phyloP scores from a whole-genome alignment of 2,329 filamentous ascomycete species.

The Piedraia hortae region DNA sequence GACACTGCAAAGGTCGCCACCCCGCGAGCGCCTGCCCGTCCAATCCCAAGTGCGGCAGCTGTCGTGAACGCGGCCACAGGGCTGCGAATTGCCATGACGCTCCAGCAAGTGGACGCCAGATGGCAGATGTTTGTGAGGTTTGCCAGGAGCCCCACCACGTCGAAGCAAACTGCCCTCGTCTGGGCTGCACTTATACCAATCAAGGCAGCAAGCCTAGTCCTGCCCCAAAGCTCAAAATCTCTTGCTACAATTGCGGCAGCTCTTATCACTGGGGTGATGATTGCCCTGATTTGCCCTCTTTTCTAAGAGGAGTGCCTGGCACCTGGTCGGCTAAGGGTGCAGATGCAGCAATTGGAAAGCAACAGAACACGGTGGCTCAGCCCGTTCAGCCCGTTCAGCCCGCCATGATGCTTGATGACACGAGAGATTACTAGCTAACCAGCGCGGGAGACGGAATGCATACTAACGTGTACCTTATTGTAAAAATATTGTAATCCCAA shows the following conservation, averaged over 20 bases:
- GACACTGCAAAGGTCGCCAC: conserved; percentile 3
- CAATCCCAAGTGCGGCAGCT: conserved; percentile 4
- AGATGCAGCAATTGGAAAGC: too few species aligned
- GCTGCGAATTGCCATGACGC: conserved; percentile 2
- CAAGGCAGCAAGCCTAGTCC: neutral
- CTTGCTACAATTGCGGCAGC: conserved; percentile 6
- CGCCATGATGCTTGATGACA: too few species aligned
- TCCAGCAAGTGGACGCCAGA: conserved; percentile 1
- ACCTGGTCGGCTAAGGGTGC: conserved; percentile 1
- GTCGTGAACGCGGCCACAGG: conserved; percentile 4
- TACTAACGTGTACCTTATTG: too few species aligned
- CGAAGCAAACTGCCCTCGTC: conserved; percentile 6
- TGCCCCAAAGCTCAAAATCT: conserved; percentile 2
- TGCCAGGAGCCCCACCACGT: conserved; percentile 5
- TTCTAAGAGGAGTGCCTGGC: neutral
- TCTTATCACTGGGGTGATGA: conserved; percentile 5
- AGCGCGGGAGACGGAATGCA: too few species aligned
- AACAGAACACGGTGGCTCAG: too few species aligned
- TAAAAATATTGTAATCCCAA: too few species aligned
- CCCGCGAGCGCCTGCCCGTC: conserved; percentile 3
- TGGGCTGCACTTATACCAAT: conserved; percentile 4
- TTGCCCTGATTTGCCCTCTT: conserved; percentile 3
- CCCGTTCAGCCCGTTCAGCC: too few species aligned
- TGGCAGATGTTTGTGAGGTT: conserved; percentile 4
- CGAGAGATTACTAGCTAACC: too few species aligned